Conservation (phyloP, 2,329 filamentous ascomycete genomes). For the Grosmannia clavigera region DNA sequence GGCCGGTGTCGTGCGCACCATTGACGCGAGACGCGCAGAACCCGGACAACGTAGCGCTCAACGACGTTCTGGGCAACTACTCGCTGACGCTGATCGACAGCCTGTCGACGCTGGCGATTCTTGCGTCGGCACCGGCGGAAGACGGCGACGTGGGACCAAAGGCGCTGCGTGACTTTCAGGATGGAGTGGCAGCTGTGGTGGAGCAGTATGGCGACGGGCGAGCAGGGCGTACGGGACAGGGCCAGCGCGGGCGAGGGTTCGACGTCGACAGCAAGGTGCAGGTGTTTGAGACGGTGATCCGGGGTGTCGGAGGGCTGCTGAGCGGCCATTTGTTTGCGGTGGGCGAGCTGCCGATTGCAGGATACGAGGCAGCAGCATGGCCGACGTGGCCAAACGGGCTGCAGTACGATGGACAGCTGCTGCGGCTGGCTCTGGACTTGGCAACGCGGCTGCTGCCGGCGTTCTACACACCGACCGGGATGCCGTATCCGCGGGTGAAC, state of each 20-base stretch:
- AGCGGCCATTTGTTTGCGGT: slow-evolving; percentile 90
- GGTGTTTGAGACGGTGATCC: slow-evolving; percentile 95
- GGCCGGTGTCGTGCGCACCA: slow-evolving; percentile 72
- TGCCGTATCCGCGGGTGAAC: slow-evolving; percentile 92
- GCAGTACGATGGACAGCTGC: slow-evolving; percentile 75
- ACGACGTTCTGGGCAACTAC: slow-evolving; percentile 95
- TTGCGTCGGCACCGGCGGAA: slow-evolving; percentile 61
- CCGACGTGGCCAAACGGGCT: slow-evolving; percentile 59
- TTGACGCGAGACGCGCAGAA: slow-evolving; percentile 74
- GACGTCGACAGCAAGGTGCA: slow-evolving; percentile 97
- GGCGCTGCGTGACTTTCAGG: slow-evolving; percentile 64
- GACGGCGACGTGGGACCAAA: slow-evolving; percentile 41
- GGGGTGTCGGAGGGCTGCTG: slow-evolving; percentile 78
- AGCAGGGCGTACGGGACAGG: slow-evolving; percentile 52
- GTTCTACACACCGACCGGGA: slow-evolving; percentile 80
- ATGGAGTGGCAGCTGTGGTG: slow-evolving; percentile 64
- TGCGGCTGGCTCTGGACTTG: slow-evolving; percentile 80
- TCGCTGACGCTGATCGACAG: slow-evolving; percentile 92
- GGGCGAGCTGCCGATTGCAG: slow-evolving; percentile 75
- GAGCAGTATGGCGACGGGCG: slow-evolving; percentile 79
- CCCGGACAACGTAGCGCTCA: slow-evolving; percentile 70
- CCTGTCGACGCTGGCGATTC: slow-evolving; percentile 81
- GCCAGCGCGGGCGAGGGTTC: slow-evolving; percentile 66
- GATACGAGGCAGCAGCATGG: slow-evolving; percentile 40
- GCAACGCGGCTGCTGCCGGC: slow-evolving; percentile 76